phyloP scores from a whole-genome alignment of 768 basidiomycete species.

The Pulveroboletus sp. region DNA sequence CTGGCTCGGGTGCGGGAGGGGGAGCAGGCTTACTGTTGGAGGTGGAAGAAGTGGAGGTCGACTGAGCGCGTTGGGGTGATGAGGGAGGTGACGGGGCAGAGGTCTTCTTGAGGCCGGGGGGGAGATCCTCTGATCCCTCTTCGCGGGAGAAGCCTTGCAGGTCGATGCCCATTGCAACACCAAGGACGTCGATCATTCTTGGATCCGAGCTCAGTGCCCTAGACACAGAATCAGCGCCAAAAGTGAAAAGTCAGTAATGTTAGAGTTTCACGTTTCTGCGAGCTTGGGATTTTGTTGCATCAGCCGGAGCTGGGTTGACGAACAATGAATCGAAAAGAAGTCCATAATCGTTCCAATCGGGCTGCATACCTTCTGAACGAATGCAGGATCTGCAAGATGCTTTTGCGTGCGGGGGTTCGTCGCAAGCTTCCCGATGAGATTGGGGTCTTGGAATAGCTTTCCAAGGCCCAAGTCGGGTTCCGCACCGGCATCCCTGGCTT shows the following conservation, averaged over 20 bases:
- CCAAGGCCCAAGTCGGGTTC: slow-evolving; percentile 57
- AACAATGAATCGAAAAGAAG: not conserved
- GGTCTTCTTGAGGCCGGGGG: slow-evolving; percentile 46
- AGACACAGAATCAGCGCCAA: slow-evolving; percentile 9
- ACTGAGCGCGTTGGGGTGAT: slow-evolving; percentile 27
- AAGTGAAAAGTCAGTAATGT: not conserved
- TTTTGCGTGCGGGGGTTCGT: slow-evolving; percentile 81
- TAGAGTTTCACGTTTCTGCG: slow-evolving; percentile 46
- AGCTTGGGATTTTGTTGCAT: slow-evolving; percentile 66
- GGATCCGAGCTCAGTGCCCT: slow-evolving; percentile 67
- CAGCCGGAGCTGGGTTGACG: slow-evolving; percentile 45
- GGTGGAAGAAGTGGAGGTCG: slow-evolving; percentile 39
- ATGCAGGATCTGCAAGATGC: slow-evolving; percentile 77
- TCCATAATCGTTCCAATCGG: not conserved
- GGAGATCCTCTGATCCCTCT: slow-evolving; percentile 78
- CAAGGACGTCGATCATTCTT: slow-evolving; percentile 90
- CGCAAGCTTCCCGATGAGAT: slow-evolving; percentile 77
- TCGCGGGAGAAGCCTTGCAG: slow-evolving; percentile 80
- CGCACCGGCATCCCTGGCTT: slow-evolving; percentile 35
- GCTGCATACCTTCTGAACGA: slow-evolving; percentile 58
- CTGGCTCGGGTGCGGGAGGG: slow-evolving; percentile 34
- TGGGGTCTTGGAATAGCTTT: slow-evolving; percentile 81
- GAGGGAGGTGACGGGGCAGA: slow-evolving; percentile 19
- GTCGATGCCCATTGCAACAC: slow-evolving; percentile 90
- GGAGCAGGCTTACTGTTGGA: slow-evolving; percentile 38